phyloP scores from a whole-genome alignment of 2,329 filamentous ascomycete species.

The Fusarium buxicola region DNA sequence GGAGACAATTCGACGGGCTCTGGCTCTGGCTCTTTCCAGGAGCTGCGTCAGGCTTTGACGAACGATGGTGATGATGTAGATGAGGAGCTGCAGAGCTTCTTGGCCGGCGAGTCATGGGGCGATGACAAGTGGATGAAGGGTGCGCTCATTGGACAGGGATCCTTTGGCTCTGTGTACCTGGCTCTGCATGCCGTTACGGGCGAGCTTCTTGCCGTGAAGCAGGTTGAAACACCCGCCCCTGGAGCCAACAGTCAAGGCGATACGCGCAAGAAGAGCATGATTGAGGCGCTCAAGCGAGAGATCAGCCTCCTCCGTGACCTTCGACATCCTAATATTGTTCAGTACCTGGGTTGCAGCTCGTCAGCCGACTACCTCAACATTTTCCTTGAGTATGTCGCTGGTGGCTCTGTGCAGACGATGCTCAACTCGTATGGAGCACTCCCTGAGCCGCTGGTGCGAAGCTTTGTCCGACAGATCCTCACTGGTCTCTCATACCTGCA shows the following conservation, averaged over 20 bases:
- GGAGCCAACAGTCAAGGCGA: constrained; percentile 85
- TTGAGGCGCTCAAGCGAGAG: constrained; percentile 95
- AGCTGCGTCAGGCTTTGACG: constrained; percentile 85
- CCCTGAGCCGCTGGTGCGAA: constrained; percentile 91
- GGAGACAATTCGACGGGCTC: constrained; percentile 78
- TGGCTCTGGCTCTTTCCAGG: constrained; percentile 79
- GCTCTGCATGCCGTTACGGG: constrained; percentile 96
- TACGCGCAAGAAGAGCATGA: constrained; percentile 96
- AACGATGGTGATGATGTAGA: constrained; percentile 94
- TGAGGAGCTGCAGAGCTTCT: constrained; percentile 88
- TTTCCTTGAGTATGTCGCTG: constrained; percentile 99
- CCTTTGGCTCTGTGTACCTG: constrained; percentile 95
- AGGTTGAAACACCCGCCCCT: constrained; percentile 88
- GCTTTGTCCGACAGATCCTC: constrained; percentile 96
- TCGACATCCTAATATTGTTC: constrained; percentile 96
- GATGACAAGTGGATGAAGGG: constrained; percentile 99
- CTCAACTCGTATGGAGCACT: constrained; percentile 97
- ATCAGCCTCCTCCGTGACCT: constrained; percentile 94
- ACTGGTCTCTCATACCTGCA: constrained; percentile 94
- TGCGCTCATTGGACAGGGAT: constrained; percentile 94
- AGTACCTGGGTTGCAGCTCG: constrained; percentile 95
- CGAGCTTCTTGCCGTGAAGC: constrained; percentile 97
- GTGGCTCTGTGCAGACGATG: constrained; percentile 98
- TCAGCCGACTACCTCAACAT: constrained; percentile 95
- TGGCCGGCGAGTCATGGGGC: constrained; percentile 93